Conservation (phyloP, 371 early-diverging fungal species). For the Lichtheimia ornata region DNA sequence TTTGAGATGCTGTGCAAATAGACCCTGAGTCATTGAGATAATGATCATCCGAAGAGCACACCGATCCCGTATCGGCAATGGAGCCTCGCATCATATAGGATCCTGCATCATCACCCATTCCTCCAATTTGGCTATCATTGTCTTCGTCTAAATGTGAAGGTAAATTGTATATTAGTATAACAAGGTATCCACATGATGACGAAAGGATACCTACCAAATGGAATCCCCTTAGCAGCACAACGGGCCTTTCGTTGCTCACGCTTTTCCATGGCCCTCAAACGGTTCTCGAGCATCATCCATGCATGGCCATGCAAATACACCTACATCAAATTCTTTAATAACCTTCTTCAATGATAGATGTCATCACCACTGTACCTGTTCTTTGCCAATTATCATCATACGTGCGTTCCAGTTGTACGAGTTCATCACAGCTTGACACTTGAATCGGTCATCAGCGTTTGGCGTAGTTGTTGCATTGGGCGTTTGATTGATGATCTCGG, state of each 20-base stretch:
- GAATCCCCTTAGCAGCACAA: slow-evolving; percentile 19
- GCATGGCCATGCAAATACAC: slow-evolving; percentile 67
- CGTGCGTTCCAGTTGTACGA: slow-evolving; percentile 12
- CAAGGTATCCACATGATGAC: background rate
- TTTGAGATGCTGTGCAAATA: slow-evolving; percentile 23
- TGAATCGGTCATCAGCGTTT: slow-evolving; percentile 9
- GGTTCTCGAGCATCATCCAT: slow-evolving; percentile 69
- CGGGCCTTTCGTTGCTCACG: slow-evolving; percentile 26
- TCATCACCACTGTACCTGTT: slow-evolving; percentile 12
- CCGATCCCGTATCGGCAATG: slow-evolving; percentile 37
- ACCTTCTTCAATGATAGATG: background rate
- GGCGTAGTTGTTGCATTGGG: slow-evolving; percentile 24
- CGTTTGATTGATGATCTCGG: slow-evolving; percentile 38
- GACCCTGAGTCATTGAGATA: slow-evolving; percentile 30
- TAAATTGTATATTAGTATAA: background rate
- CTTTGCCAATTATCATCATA: slow-evolving; percentile 17
- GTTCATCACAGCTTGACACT: slow-evolving; percentile 14
- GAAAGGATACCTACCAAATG: slow-evolving; percentile 18
- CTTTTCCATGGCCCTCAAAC: slow-evolving; percentile 39
- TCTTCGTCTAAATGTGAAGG: slow-evolving; percentile 7
- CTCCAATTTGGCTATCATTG: slow-evolving; percentile 13
- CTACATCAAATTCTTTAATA: slow-evolving; percentile 12
- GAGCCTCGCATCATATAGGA: background rate
- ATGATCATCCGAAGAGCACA: slow-evolving; percentile 27
- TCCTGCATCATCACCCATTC: slow-evolving; percentile 4